These are phyloP conservation scores for Auricularia heimuer DNA, from an alignment of 768 basidiomycete species.

Conservation along the genomic window DNA sequence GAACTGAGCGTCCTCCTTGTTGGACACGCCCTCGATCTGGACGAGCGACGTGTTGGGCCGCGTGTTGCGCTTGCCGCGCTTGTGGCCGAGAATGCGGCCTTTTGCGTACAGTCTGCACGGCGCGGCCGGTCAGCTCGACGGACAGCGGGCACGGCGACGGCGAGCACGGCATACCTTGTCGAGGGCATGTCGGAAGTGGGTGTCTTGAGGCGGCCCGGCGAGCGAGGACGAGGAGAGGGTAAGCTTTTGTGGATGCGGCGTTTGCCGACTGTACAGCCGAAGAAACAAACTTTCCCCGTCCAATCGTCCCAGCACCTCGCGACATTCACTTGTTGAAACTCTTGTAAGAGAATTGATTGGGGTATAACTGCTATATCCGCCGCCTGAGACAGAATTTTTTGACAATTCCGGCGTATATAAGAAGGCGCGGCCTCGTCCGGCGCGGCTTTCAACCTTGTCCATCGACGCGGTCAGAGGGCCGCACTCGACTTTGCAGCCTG, in stretches of 20 bases:
- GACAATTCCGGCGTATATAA: too few relatives aligned
- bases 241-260: neutral
- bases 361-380: neutral
- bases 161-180: neutral
- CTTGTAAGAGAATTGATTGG: neutral
- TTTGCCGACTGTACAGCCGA: neutral
- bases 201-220: neutral
- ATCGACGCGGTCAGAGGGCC: neutral
- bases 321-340: too few relatives aligned
- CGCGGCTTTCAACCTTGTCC: neutral
- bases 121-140: neutral
- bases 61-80: slow-evolving; percentile 95
- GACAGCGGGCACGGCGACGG: neutral
- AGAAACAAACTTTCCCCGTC: neutral
- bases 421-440: neutral
- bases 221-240: neutral
- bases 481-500: neutral
- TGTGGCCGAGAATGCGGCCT: slow-evolving; percentile 96
- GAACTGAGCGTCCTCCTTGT: slow-evolving; percentile 90
- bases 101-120: slow-evolving; percentile 81
- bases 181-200: neutral
- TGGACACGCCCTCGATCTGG: slow-evolving; percentile 93
- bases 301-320: too few relatives aligned
- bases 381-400: too few relatives aligned
- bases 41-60: slow-evolving; percentile 93